Base-by-base conservation (phyloP, 1,284 basidiomycete species). In the Pseudozyma flocculosa region DNA sequence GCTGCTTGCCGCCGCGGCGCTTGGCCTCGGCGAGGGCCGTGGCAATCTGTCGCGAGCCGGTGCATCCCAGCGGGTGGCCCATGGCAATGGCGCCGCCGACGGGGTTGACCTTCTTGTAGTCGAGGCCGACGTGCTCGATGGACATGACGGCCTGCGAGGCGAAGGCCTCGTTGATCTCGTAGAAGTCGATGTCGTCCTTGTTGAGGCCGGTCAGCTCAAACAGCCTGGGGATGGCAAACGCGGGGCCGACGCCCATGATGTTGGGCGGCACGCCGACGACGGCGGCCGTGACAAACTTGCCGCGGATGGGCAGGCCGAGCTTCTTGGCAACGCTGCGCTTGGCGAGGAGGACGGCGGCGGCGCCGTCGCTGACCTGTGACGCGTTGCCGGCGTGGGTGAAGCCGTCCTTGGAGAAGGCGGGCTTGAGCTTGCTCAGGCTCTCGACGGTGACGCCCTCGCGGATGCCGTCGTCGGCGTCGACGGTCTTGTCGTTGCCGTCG, bases 291-390 rank as follows among this genome's bases (percentile, higher is more conserved):
- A 93, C 86, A 78, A 86, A 97, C 82, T 97, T 97, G 81, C 90
- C 95, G 53, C 94, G 61, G 75, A 98, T 88, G 42, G 92, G 91
- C 36, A 98, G 84, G 40, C 90, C 88, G 60, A 94, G 87, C 74
- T 87, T 88, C 80, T 89, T 87, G 18, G 94, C 94, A 34, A 87
- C 85, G 24, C 87, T 89, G 51, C 94, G 86, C 57, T 91, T 85
- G 32, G 90, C 84, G 52, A 97, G 86, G 50, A 98, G 81, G 44
- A 97, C 92, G 0, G 93, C 93, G 43, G 93, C 92, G 21, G 94
- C 94, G 59, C 94, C 94, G 75, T 99, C 95, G n/a, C 91, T 92
- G 43, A 98, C 86, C 79, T 96, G 93, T 22, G 89, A 92, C 2
- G 92, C 90, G 79, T 93, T 96, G 34, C 83, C 84, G 43, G 94